phyloP scores from a whole-genome alignment of 2,329 filamentous ascomycete genomes.

The Trichoderma semiorbis region DNA sequence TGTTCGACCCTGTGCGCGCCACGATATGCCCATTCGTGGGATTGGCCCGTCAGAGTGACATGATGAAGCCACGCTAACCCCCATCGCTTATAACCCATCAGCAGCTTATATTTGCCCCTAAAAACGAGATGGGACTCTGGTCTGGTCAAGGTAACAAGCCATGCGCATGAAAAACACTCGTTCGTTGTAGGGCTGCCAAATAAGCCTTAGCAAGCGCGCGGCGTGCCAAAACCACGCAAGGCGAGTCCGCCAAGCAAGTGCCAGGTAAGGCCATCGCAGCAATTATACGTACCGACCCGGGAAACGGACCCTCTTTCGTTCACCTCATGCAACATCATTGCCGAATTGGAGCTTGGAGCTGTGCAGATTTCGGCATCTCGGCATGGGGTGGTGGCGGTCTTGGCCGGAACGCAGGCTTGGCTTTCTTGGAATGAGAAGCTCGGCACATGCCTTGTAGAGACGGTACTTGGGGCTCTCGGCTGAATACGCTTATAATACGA shows the following conservation, averaged over 20 bases:
- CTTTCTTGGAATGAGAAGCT: background rate
- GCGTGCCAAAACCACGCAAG: background rate
- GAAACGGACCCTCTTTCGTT: background rate
- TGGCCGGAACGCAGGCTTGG: background rate
- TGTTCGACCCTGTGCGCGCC: background rate
- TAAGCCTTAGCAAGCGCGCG: background rate
- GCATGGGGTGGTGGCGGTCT: background rate
- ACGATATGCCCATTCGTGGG: background rate
- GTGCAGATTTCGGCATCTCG: background rate
- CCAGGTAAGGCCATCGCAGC: background rate
- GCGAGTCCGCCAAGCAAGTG: background rate
- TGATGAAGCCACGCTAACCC: constrained; percentile 1
- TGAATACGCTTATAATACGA: background rate
- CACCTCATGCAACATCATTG: background rate
- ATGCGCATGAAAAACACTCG: background rate
- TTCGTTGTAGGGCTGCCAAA: background rate
- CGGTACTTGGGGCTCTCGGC: background rate
- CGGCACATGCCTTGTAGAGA: background rate
- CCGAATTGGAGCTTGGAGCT: background rate
- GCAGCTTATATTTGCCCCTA: constrained; percentile 9
- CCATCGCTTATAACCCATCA: background rate
- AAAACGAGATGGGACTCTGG: background rate
- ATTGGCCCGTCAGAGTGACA: constrained; percentile 12
- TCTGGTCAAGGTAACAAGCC: background rate
- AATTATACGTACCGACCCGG: constrained; percentile 9